phyloP scores from a whole-genome alignment of 1,284 basidiomycete genomes.

The Ceratorhiza oryzae-sativae region DNA sequence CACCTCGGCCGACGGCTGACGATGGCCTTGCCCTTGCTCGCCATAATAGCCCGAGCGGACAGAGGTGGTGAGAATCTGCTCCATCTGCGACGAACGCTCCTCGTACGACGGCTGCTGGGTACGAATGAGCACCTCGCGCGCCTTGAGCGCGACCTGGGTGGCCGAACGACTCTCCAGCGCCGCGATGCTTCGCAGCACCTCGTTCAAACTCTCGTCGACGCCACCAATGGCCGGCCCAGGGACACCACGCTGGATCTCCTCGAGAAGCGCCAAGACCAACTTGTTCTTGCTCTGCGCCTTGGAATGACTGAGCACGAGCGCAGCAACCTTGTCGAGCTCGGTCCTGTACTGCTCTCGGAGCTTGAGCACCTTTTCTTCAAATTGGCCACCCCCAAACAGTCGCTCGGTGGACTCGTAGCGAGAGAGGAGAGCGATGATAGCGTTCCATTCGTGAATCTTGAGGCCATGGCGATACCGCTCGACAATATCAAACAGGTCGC shows the following conservation, averaged over 20 bases:
- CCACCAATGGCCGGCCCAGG: slow-evolving; percentile 68
- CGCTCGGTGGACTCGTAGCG: slow-evolving; percentile 87
- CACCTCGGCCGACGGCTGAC: slow-evolving; percentile 82
- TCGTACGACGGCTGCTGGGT: slow-evolving; percentile 97
- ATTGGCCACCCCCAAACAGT: slow-evolving; percentile 84
- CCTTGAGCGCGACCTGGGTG: slow-evolving; percentile 89
- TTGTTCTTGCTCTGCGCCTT: slow-evolving; percentile 94
- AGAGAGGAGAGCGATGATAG: slow-evolving; percentile 73
- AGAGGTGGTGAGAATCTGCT: slow-evolving; percentile 87
- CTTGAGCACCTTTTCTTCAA: slow-evolving; percentile 90
- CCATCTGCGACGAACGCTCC: slow-evolving; percentile 94
- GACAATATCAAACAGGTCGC: slow-evolving; percentile 76
- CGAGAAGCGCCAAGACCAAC: slow-evolving; percentile 84
- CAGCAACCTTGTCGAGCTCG: slow-evolving; percentile 87
- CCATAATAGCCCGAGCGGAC: slow-evolving; percentile 90
- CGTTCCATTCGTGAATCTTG: slow-evolving; percentile 85
- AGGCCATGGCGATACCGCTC: slow-evolving; percentile 85
- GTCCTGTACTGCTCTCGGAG: slow-evolving; percentile 94
- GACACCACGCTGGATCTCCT: slow-evolving; percentile 82
- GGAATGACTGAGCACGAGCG: slow-evolving; percentile 91
- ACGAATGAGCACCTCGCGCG: slow-evolving; percentile 95
- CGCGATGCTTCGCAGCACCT: slow-evolving; percentile 81
- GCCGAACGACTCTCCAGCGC: slow-evolving; percentile 89
- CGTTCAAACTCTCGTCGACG: slow-evolving; percentile 70
- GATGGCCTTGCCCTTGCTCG: slow-evolving; percentile 72